A percentile compares a stretch with the other conserved stretches of the same genome.
These are phyloP conservation scores for Penicillium sumatraense DNA, from an alignment of 2,329 filamentous ascomycete genomes.

Conservation along the genomic window DNA sequence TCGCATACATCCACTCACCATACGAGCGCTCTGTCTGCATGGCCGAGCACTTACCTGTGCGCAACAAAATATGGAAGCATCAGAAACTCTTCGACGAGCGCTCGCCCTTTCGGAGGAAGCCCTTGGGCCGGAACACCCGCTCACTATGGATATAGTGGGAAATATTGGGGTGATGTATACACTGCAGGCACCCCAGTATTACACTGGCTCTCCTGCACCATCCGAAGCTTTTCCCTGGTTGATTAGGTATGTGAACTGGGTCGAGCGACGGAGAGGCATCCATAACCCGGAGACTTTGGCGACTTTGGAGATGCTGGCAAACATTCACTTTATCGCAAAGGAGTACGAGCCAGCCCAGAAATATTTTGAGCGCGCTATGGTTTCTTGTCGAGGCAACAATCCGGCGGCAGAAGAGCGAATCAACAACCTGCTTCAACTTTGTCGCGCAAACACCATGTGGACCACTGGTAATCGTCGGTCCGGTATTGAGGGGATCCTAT, in stretches of 20 bases:
- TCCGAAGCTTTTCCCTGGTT: conserved; percentile 33
- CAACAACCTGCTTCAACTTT: conserved; percentile 27
- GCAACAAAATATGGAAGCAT: conserved; percentile 25
- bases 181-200: conserved; percentile 15
- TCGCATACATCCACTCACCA: conserved; percentile 26
- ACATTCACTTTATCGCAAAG: conserved; percentile 24
- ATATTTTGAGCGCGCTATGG: conserved; percentile 32
- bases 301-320: conserved; percentile 28
- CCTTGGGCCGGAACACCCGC: conserved; percentile 29
- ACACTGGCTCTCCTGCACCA: conserved; percentile 9
- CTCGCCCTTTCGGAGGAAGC: conserved; percentile 33
- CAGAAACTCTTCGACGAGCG: conserved; percentile 35
- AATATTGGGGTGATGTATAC: conserved; percentile 36
- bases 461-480: conserved; percentile 9
- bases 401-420: conserved; percentile 16
- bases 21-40: conserved; percentile 30
- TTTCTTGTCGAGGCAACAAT: conserved; percentile 15
- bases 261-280: conserved; percentile 26
- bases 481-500: conserved; percentile 25
- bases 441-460: conserved; percentile 28
- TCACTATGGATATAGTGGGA: conserved; percentile 33
- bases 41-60: conserved; percentile 26
- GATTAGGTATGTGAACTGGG: conserved; percentile 33
- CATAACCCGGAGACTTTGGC: conserved; percentile 28
- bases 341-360: conserved; percentile 31